Evolutionary conservation across 257 asterid species (phyloP), one percentile per base, ranked within the genome.

Genomic region (Hygrophila difformis): DNA sequence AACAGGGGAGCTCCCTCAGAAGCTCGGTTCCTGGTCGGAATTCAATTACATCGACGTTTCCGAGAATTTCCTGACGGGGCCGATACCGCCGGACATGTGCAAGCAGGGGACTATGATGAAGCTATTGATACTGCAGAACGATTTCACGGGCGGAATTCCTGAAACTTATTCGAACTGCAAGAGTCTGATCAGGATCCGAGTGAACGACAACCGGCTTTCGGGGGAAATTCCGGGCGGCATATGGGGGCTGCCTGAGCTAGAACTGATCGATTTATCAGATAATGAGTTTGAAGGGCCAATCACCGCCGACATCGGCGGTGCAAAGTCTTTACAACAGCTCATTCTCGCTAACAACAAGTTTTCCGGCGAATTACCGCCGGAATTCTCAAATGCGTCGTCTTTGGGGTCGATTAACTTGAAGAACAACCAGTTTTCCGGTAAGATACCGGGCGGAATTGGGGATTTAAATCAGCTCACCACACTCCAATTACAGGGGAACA

Each of bases 1-100:
- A 6, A 73, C 74, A 0, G 97, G 97, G 24, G 49, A 26, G 33
- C 69, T 85, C 13, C 97, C 97, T 3, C 62, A 28, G 57, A 68
- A 65, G 44, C 72, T 88, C 12, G 97, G 97, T 6, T 88, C 97
- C 7, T 81, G 70, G 86, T 64, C 89, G 3, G 65, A 72, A 1
- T 81, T 88, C 29, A 4, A 63, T 8, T 81, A 57, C 68, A 74
- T 88, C 36, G 97, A 88, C 26, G 82, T 77, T 8, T 84, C 97
- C 0, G 88, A 79, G 51, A 88, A 88, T 60, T 52, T 35, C 20
- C 59, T 88, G 9, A 65, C 87, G 0, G 97, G 97, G 28, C 59
- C 69, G 4, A 84, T 88, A 42, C 97, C 97, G 5, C 95, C 95
- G 4, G 78, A 68, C 13, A 88, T 88, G 97, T 88, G 97, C 67